A percentile compares a stretch with the other conserved stretches of the same genome.
Evolutionary conservation across 1,284 basidiomycete species (phyloP).

Genomic region (Cryptococcus depauperatus): DNA sequence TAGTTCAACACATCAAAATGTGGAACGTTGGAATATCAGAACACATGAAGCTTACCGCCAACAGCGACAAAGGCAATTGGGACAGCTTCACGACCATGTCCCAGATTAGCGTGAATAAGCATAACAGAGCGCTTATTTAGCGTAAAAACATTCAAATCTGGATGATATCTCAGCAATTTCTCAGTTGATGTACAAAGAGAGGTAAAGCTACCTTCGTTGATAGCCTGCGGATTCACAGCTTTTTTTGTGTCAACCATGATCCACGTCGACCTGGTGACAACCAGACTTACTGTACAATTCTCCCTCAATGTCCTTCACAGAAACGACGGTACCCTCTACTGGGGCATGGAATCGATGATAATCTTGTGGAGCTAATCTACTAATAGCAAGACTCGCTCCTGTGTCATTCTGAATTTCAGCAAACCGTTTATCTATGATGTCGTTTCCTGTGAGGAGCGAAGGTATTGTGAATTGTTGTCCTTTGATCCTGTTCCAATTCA

Average conservation of each 20-base stretch:
- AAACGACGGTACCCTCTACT: slow-evolving; percentile 54
- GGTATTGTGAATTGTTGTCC: slow-evolving; percentile 63
- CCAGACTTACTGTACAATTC: slow-evolving; percentile 37
- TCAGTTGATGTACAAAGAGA: not conserved
- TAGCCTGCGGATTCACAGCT: slow-evolving; percentile 58
- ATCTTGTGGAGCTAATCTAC: slow-evolving; percentile 66
- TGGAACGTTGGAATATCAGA: not conserved
- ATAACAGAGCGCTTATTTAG: slow-evolving; percentile 34
- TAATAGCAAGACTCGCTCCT: slow-evolving; percentile 24
- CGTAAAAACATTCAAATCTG: slow-evolving; percentile 37
- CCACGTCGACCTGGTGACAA: not conserved
- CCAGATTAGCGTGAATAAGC: slow-evolving; percentile 43
- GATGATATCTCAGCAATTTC: not conserved
- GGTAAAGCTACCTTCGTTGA: slow-evolving; percentile 56
- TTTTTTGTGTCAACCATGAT: not conserved
- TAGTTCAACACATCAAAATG: slow-evolving; percentile 12
- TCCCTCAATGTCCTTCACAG: slow-evolving; percentile 47
- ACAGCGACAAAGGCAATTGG: slow-evolving; percentile 42
- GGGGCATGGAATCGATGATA: slow-evolving; percentile 81
- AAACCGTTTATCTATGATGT: slow-evolving; percentile 31
- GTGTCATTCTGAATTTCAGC: slow-evolving; percentile 48
- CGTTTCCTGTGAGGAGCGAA: slow-evolving; percentile 51
- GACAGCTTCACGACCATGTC: slow-evolving; percentile 27
- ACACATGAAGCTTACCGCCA: slow-evolving; percentile 29
- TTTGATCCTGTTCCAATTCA: slow-evolving; percentile 54